Percentiles rank a stretch among this genome's conserved stretches.
Conservation (phyloP, 306 rosid species). For the Dryas alaskensis region DNA sequence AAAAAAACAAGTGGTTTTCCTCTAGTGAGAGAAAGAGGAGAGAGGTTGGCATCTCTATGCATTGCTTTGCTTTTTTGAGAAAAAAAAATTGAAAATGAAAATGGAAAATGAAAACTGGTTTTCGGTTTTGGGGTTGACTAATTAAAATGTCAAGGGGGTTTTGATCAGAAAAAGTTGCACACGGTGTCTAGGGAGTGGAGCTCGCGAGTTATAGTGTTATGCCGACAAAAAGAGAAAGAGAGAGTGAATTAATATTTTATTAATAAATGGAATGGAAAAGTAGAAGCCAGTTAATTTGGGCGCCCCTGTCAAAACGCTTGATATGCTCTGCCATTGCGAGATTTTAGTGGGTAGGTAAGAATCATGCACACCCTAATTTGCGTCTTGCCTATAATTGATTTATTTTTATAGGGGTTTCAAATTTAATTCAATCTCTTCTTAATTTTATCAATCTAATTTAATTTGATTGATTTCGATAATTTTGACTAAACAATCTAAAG, state of each 20-base stretch:
- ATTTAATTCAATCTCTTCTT: too few relatives aligned
- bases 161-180: conserved; percentile 30
- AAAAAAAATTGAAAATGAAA: conserved; percentile 3
- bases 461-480: neutral
- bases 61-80: neutral
- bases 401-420: too few relatives aligned
- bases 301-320: conserved; percentile 16
- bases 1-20: conserved; percentile 13
- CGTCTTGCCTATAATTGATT: neutral
- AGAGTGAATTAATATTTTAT: neutral
- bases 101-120: conserved; percentile 17
- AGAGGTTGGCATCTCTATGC: conserved; percentile 52
- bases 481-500: neutral
- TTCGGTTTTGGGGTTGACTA: conserved; percentile 44
- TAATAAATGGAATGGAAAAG: neutral
- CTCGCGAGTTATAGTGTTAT: conserved; percentile 44
- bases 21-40: conserved; percentile 16
- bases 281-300: conserved; percentile 22
- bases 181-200: conserved; percentile 41
- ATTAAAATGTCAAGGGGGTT: conserved; percentile 35
- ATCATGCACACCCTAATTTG: neutral
- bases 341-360: conserved; percentile 19
- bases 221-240: conserved; percentile 39
- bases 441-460: neutral
- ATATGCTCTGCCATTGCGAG: neutral